A percentile compares a stretch with the other conserved stretches of the same genome.
phyloP scores from a whole-genome alignment of 1,139 yeast genomes.

The Pichia sp. region DNA sequence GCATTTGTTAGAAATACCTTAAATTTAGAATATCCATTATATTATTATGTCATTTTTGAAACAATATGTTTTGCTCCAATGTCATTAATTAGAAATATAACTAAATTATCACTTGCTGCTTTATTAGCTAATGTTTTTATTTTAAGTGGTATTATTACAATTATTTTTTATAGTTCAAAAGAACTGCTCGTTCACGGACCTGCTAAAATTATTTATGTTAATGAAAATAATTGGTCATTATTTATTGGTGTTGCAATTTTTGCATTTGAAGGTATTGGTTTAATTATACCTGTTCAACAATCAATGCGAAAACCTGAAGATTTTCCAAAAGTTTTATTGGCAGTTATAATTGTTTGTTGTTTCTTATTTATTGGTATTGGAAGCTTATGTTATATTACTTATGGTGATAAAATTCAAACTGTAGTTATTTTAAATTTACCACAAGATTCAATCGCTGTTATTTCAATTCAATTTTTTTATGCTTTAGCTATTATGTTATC shows the following conservation, averaged over 20 bases:
- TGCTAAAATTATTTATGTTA: constrained; percentile 43
- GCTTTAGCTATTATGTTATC: constrained; percentile 69
- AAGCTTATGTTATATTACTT: constrained; percentile 60
- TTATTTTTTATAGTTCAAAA: constrained; percentile 49
- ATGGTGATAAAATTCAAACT: constrained; percentile 60
- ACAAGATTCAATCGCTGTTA: constrained; percentile 55
- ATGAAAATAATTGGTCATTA: constrained; percentile 61
- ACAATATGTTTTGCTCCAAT: constrained; percentile 58
- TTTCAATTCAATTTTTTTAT: constrained; percentile 58
- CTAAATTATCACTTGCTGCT: constrained; percentile 64
- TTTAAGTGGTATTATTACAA: constrained; percentile 56
- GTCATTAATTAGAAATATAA: constrained; percentile 63
- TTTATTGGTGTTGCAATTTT: constrained; percentile 78
- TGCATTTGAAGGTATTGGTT: constrained; percentile 76
- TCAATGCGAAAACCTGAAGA: constrained; percentile 70
- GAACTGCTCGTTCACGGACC: constrained; percentile 43
- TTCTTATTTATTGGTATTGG: constrained; percentile 57
- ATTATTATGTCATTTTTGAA: constrained; percentile 46
- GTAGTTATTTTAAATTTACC: constrained; percentile 69
- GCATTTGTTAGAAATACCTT: constrained; percentile 51
- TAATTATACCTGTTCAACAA: constrained; percentile 70
- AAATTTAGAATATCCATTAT: constrained; percentile 32
- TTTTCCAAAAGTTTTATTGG: constrained; percentile 56
- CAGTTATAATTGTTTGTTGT: constrained; percentile 57
- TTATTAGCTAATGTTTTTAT: constrained; percentile 63